Evolutionary conservation across 257 asterid species (phyloP).

Genomic region (Haberlea rhodopensis): DNA sequence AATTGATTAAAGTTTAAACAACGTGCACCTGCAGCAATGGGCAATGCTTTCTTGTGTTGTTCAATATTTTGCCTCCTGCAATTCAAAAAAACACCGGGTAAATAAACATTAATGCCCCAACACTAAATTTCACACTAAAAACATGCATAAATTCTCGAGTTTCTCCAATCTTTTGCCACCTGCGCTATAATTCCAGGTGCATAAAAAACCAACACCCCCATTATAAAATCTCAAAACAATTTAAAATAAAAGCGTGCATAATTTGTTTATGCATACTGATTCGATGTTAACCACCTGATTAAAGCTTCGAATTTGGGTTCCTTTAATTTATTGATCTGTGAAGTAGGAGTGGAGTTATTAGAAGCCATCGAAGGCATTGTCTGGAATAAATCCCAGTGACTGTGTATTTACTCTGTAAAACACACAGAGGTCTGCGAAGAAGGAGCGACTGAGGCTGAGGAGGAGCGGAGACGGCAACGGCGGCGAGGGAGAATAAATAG

Average conservation of each 20-base stretch:
- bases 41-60: constrained; percentile 65
- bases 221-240: neutral
- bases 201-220: neutral
- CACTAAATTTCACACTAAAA: neutral
- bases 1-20: neutral
- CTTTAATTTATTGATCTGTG: constrained; percentile 33
- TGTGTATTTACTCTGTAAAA: too few relatives aligned
- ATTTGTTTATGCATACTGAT: neutral
- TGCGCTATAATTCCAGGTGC: constrained; percentile 11
- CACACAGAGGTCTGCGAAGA: too few relatives aligned
- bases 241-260: neutral
- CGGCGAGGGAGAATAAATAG: too few relatives aligned
- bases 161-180: constrained; percentile 39
- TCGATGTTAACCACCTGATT: constrained; percentile 38
- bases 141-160: constrained; percentile 22
- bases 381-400: neutral
- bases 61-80: constrained; percentile 64
- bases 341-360: constrained; percentile 29
- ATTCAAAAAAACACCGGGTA: neutral
- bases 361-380: constrained; percentile 69
- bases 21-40: constrained; percentile 72
- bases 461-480: too few relatives aligned
- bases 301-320: constrained; percentile 36
- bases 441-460: too few relatives aligned
- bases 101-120: neutral